Conservation (phyloP, 345 rosid species). For the Hibiscus trionum region DNA sequence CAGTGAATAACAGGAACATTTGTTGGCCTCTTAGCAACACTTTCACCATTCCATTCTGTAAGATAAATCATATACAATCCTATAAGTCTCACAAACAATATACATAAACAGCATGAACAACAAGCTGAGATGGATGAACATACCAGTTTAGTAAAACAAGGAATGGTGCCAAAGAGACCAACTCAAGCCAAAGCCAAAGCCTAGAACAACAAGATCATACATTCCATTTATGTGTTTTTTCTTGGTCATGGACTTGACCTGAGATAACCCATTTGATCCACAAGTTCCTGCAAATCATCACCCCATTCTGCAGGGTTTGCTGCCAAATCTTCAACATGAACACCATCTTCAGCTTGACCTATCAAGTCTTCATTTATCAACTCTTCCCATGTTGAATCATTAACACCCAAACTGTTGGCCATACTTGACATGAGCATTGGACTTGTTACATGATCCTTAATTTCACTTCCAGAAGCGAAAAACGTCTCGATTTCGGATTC, state of each 20-base stretch:
- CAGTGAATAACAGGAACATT: neutral
- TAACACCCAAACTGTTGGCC: conserved; percentile 21
- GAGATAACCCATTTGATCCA: conserved; percentile 48
- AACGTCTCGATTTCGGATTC: too few relatives aligned
- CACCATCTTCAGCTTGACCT: too few relatives aligned
- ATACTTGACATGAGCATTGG: conserved; percentile 10
- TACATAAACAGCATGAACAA: neutral
- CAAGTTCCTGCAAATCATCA: conserved; percentile 49
- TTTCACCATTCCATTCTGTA: neutral
- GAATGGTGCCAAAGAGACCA: neutral
- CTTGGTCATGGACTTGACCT: neutral
- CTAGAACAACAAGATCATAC: neutral
- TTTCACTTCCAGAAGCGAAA: neutral
- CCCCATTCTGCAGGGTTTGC: conserved; percentile 43
- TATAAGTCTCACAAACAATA: neutral
- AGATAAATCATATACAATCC: neutral
- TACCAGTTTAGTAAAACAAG: neutral
- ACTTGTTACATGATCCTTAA: conserved; percentile 8
- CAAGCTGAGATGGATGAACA: neutral
- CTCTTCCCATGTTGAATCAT: conserved; percentile 41
- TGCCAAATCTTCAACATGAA: conserved; percentile 45
- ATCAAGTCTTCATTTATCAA: conserved; percentile 35
- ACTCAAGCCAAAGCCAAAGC: neutral
- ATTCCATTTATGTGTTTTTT: neutral
- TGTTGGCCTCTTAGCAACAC: neutral